Base-by-base conservation (phyloP, 306 rosid species). In the Herpetospermum pedunculosum region DNA sequence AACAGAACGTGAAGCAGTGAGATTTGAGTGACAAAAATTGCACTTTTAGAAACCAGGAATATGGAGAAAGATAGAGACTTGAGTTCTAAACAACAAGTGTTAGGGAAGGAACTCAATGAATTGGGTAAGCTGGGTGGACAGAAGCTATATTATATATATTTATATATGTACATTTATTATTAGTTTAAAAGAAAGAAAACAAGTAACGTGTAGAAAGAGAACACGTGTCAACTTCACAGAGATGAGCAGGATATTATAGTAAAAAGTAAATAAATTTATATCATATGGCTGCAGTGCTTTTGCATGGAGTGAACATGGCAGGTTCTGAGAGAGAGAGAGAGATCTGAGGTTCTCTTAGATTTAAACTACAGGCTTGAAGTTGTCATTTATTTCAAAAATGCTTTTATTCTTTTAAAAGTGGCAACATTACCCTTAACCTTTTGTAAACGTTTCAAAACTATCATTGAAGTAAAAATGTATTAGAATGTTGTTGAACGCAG, bases 251-350 rank as follows among this genome's bases (percentile, higher is more conserved):
- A 32, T 55, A 73, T 73, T 73, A 38, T 50, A 52, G 63, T 19
- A 73, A 73, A 72, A 73, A 23, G 41, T 25, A 35, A 46, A 41
- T 8, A 41, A 41, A 34, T 29, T 18, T n/a, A 18, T 63, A 60
- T 37, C 19, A 11, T 64, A 37, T 38, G 72, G 72, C 30, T 64
- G 72, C 49, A 38, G n/a, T 37, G 48, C 49, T 4, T 64, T 21
- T 65, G 50, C 72, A 65, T 65, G 72, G 34, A 19, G 50, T 21
- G 50, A 65, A 65, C 70, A 63, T 19, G 72, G 72, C 50, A n/a
- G 50, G 43, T 64, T 14, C 49, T 63, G 70, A 35, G 70, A 48
- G 9, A 32, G 70, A 35, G 70, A 48, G 9, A 32, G 15, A 63
- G 70, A 63, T 63, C 70, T 63, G 46, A 62, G 70, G 44, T 18